Base-by-base conservation (phyloP, 495 filamentous ascomycete species). In the Recurvomyces mirabilis region DNA sequence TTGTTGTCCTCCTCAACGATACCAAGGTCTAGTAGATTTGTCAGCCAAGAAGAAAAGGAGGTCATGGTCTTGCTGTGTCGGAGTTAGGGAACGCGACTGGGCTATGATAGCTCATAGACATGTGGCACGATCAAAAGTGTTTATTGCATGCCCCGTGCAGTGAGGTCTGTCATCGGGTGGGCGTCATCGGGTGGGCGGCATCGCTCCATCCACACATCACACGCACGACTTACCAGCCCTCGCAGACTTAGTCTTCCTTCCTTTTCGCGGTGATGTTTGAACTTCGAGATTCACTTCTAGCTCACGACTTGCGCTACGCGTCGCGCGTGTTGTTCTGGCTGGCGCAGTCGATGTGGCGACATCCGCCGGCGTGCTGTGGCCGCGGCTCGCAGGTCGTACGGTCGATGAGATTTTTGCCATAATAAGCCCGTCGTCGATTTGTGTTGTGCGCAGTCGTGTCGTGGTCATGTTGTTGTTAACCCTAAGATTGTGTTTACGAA, bases 1-100 rank as follows among this genome's bases (percentile, higher is more conserved):
- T 42, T 30, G 1, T 28, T 43, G 25, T 59, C 54, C 51, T 69
- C 67, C 31, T 41, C 48, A 23, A 66, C 61, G 5, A 54, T 53
- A 12, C 51, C 58, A n/a, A 69, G 46, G 31, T 62, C 64, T 65
- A 31, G 7, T 12, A 43, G 32, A 17, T 28, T 36, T 35, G 18
- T 49, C 19, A 47, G 45, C 45, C 45, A 41, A 2, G 45, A 3
- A 4, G 11, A 23, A 4, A 21, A 3, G 25, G 21, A 43, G n/a
- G n/a, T n/a, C 7, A 43, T 31, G n/a, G 6, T 28, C 20, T 13
- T 4, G 10, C 19, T 3, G 11, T 15, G 17, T 18, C 11, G 17
- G 17, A 10, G 17, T 37, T 20, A 20, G 5, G 19, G 17, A 21
- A 13, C 19, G 30, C 30, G 30, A 32, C 13, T 32, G 30, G 18